Evolutionary conservation across 768 basidiomycete genomes (phyloP), one percentile per base, ranked within the genome.

Genomic region (Clavulina sp.): DNA sequence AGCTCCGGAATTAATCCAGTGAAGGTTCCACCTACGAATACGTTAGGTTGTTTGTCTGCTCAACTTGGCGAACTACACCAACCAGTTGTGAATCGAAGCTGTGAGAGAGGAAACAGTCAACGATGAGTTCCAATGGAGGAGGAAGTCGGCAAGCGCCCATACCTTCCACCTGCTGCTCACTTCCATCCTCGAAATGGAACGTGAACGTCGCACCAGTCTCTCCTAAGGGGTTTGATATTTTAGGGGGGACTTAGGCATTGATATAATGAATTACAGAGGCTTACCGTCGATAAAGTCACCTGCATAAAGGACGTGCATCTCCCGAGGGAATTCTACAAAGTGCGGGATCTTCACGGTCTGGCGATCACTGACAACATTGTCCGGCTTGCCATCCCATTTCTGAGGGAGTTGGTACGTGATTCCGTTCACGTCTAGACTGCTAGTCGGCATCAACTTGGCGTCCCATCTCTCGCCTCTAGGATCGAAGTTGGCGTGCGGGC

Each of bases 281-380:
- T 69, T 70, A 21, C 71, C 65, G 56, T 74, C 75, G 7, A 74
- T 57, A 53, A 53, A 60, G 41, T 60, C 59, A 5, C 59, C 54
- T 48, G 74, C 63, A 52, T 74, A 72, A 24, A 76, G 58, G 53
- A 75, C 66, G 53, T 75, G 74, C 1, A 68, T 43, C 34, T 59
- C 58, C 21, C 52, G 26, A 7, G 46, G 36, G 51, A 63, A 53
- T 60, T 65, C 0, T 65, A 66, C n/a, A 63, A 58, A 0, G 7
- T 38, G 23, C 16, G 58, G 50, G 19, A 70, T 60, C 4, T 60
- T 53, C 9, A 76, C 48, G 3, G 67, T 59, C 52, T 76, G 74
- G 1, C 66, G 66, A 4, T 66, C 54, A 16, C 71, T 64, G 28
- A 75, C 58, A 24, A 73, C 61, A 51, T 76, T 76, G 55, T 76